A percentile compares a stretch with the other conserved stretches of the same genome.
These are phyloP conservation scores for Heteromeles arbutifolia DNA, from an alignment of 306 rosid species.

Conservation along the genomic window DNA sequence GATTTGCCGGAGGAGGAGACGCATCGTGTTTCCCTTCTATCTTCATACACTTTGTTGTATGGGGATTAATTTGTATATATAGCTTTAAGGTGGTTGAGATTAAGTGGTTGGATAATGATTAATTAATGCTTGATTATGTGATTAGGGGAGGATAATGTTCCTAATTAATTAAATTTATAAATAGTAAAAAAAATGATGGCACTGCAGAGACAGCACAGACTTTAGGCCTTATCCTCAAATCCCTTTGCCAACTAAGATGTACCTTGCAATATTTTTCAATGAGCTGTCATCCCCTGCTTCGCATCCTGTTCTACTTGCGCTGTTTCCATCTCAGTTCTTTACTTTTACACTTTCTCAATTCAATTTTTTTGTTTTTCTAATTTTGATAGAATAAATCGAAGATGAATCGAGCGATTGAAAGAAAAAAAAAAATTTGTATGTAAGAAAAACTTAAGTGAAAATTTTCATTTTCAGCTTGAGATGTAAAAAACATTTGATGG, in stretches of 20 bases:
- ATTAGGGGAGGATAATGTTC: constrained; percentile 1
- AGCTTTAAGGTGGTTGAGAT: neutral
- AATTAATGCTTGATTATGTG: neutral
- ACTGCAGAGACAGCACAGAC: neutral
- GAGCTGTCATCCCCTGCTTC: constrained; percentile 24
- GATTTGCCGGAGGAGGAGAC: neutral
- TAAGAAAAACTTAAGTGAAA: no score
- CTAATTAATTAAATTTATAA: neutral
- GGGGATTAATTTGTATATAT: neutral
- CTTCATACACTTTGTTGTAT: neutral
- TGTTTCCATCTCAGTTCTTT: neutral
- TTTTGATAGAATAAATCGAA: no score
- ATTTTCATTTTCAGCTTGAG: no score
- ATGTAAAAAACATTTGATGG: no score
- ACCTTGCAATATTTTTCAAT: neutral
- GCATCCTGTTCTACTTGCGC: neutral
- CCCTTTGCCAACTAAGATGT: constrained; percentile 17
- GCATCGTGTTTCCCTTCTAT: neutral
- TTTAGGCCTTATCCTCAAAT: constrained; percentile 42
- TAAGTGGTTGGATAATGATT: neutral
- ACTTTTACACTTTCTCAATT: neutral
- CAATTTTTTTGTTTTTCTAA: no score
- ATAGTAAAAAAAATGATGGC: neutral
- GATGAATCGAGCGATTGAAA: no score
- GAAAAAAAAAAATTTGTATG: no score